Evolutionary conservation across 1,284 basidiomycete species (phyloP).

Genomic region (Cutaneotrichosporon cutaneum): DNA sequence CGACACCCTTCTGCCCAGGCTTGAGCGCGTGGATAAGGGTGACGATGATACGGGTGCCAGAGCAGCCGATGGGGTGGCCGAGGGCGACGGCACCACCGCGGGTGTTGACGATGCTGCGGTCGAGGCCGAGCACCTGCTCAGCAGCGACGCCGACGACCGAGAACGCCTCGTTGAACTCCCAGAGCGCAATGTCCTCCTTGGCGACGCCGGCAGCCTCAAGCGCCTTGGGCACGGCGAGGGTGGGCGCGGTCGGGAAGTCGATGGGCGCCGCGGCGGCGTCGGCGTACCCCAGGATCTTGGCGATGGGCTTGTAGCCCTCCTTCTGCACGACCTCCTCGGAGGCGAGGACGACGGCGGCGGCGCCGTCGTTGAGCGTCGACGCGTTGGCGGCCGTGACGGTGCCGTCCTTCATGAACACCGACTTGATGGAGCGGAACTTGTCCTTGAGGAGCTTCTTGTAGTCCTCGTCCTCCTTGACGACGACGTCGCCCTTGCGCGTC

Average conservation of each 20-base stretch:
- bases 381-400: slow-evolving; percentile 95
- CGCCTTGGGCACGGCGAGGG: slow-evolving; percentile 84
- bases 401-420: slow-evolving; percentile 85
- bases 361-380: slow-evolving; percentile 93
- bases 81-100: slow-evolving; percentile 92
- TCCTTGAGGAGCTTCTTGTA: slow-evolving; percentile 94
- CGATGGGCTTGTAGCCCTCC: slow-evolving; percentile 83
- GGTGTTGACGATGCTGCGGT: slow-evolving; percentile 85
- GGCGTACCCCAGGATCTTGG: slow-evolving; percentile 88
- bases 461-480: slow-evolving; percentile 94
- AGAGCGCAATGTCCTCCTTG: slow-evolving; percentile 81
- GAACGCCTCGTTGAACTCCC: slow-evolving; percentile 98
- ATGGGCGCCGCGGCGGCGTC: slow-evolving; percentile 96
- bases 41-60: slow-evolving; percentile 91
- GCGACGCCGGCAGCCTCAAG: slow-evolving; percentile 82
- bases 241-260: slow-evolving; percentile 95
- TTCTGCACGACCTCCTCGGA: slow-evolving; percentile 85
- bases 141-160: slow-evolving; percentile 89
- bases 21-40: slow-evolving; percentile 89
- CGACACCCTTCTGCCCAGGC: slow-evolving; percentile 93
- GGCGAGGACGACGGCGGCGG: slow-evolving; percentile 92
- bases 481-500: slow-evolving; percentile 77
- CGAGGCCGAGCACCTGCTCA: slow-evolving; percentile 81
- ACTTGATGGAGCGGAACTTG: slow-evolving; percentile 79
- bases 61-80: slow-evolving; percentile 92